Evolutionary conservation across 345 rosid genomes (phyloP).

Genomic region (Eutrema yunnanense): DNA sequence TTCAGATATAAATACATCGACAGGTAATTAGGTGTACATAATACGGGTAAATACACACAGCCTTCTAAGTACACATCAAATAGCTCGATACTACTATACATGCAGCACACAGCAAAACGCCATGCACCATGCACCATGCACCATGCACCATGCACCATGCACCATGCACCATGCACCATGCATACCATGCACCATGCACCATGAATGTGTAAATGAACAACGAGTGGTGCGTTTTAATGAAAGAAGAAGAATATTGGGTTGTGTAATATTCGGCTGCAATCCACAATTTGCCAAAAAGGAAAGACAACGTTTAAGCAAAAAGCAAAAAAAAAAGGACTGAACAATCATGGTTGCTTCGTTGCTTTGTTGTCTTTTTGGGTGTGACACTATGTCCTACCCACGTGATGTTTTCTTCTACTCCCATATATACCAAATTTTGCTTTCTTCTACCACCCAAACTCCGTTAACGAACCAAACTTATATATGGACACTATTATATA

Average conservation of each 20-base stretch:
- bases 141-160: not conserved
- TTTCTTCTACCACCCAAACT: not conserved
- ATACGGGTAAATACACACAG: no score
- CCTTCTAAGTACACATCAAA: not conserved
- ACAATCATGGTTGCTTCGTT: slow-evolving; percentile 28
- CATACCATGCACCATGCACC: not conserved
- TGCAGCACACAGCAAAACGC: not conserved
- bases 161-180: not conserved
- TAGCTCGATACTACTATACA: not conserved
- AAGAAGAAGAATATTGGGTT: not conserved
- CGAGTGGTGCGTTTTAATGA: slow-evolving; percentile 11
- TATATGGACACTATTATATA: not conserved
- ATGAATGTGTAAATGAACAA: not conserved
- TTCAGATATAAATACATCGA: no score
- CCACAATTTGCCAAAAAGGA: slow-evolving; percentile 26
- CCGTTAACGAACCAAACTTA: not conserved
- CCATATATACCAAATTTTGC: not conserved
- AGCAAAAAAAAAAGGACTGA: not conserved
- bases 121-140: not conserved
- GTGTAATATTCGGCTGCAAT: slow-evolving; percentile 28
- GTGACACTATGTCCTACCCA: slow-evolving; percentile 27
- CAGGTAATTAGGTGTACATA: no score
- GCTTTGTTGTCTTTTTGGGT: slow-evolving; percentile 26
- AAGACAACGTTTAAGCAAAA: slow-evolving; percentile 23
- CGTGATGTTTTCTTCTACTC: slow-evolving; percentile 18